Evolutionary conservation across 2,329 filamentous ascomycete species (phyloP).

Genomic region (Xylaria sp.): DNA sequence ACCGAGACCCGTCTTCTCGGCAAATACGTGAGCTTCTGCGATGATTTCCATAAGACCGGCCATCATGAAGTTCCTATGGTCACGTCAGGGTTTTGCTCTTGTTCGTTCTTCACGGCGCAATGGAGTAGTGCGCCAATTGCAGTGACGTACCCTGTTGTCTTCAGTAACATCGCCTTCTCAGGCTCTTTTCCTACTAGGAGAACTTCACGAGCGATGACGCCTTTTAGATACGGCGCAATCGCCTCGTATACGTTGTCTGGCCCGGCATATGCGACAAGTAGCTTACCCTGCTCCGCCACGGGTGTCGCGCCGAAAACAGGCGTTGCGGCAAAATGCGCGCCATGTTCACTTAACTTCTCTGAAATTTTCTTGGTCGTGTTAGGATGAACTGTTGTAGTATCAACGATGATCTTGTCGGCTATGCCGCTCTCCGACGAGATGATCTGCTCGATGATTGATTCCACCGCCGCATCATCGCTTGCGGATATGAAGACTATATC

Average conservation of each 20-base stretch:
- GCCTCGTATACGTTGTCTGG: constrained; percentile 50
- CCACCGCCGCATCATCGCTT: constrained; percentile 56
- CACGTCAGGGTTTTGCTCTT: not conserved
- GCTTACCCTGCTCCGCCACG: constrained; percentile 56
- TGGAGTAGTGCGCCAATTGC: not conserved
- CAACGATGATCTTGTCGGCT: constrained; percentile 57
- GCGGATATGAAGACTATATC: constrained; percentile 55
- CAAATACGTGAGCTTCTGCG: constrained; percentile 61
- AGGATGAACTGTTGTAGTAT: constrained; percentile 64
- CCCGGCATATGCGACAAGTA: constrained; percentile 61
- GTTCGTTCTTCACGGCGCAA: not conserved
- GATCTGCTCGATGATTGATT: constrained; percentile 48
- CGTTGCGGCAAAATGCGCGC: constrained; percentile 55
- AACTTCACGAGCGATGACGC: constrained; percentile 56
- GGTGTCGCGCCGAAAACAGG: constrained; percentile 64
- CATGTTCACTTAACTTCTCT: constrained; percentile 44
- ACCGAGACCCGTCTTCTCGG: constrained; percentile 57
- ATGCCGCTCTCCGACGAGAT: constrained; percentile 39
- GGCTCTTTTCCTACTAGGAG: constrained; percentile 58
- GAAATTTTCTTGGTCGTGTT: constrained; percentile 51
- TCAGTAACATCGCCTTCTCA: constrained; percentile 58
- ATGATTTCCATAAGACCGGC: constrained; percentile 48
- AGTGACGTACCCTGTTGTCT: constrained; percentile 56
- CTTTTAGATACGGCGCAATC: constrained; percentile 55
- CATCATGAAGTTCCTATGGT: constrained; percentile 32